Percentiles rank a stretch among this genome's conserved stretches.
These are phyloP conservation scores for Zygotorulaspora mrakii DNA, from an alignment of 1,139 yeast species.

Conservation along the genomic window DNA sequence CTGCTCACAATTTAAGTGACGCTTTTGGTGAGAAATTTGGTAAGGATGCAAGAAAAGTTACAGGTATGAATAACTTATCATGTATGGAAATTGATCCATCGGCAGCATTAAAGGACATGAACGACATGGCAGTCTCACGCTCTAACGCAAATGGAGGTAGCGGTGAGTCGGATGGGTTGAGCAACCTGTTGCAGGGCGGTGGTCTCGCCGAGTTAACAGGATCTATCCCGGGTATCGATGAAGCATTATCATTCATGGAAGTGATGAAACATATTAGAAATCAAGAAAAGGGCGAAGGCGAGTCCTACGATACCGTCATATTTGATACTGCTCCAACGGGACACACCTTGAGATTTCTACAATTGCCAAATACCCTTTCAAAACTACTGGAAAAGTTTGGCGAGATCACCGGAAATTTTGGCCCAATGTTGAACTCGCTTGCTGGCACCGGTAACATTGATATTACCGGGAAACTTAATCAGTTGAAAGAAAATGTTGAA, in stretches of 20 bases:
- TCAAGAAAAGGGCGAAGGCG: conserved; percentile 50
- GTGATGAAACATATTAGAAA: conserved; percentile 92
- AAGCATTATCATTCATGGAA: conserved; percentile 95
- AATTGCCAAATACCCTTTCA: conserved; percentile 86
- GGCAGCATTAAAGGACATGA: conserved; percentile 87
- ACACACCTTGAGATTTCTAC: conserved; percentile 89
- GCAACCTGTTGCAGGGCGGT: conserved; percentile 36
- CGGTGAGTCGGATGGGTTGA: conserved; percentile 24
- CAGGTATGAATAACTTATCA: conserved; percentile 79
- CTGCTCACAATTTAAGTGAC: conserved; percentile 94
- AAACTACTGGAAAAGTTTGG: conserved; percentile 82
- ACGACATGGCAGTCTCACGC: conserved; percentile 45
- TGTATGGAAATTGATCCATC: conserved; percentile 99
- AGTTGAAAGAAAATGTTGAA: conserved; percentile 74
- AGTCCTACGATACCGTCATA: conserved; percentile 76
- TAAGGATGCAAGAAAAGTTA: conserved; percentile 90
- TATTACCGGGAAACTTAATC: conserved; percentile 74
- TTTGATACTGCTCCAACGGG: conserved; percentile 99
- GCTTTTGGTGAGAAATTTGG: conserved; percentile 98
- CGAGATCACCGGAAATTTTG: conserved; percentile 79
- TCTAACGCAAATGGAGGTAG: conserved; percentile 27
- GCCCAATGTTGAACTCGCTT: conserved; percentile 81
- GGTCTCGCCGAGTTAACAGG: conserved; percentile 84
- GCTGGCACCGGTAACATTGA: conserved; percentile 63
- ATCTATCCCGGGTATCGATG: conserved; percentile 96